Evolutionary conservation across 208 protist species (phyloP).

Genomic region (Leishmania martiniquensis): DNA sequence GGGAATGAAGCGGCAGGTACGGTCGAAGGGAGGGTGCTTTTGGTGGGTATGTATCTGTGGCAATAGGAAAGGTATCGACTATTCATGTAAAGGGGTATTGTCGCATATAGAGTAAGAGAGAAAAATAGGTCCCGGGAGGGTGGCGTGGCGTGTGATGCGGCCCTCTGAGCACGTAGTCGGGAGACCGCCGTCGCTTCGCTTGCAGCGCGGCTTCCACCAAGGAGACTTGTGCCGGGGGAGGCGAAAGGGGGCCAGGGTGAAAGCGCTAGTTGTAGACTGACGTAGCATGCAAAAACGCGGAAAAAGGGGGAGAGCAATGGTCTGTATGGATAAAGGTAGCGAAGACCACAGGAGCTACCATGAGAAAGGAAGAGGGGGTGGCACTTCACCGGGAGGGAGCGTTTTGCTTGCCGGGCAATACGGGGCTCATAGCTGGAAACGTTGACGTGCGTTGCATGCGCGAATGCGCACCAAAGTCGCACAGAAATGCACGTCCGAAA

Average conservation of each 20-base stretch:
- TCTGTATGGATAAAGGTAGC: background rate
- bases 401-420: too few relatives aligned
- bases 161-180: background rate
- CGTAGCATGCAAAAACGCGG: background rate
- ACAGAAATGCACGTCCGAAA: background rate
- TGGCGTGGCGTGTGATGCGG: background rate
- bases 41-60: background rate
- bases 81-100: background rate
- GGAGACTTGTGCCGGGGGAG: background rate
- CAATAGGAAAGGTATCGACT: too few relatives aligned
- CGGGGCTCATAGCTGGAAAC: background rate
- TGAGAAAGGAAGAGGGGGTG: background rate
- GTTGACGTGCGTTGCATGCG: background rate
- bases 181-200: background rate
- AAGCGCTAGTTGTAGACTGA: background rate
- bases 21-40: too few relatives aligned
- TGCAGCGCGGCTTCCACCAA: background rate
- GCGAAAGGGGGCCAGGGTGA: background rate
- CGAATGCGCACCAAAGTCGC: too few relatives aligned
- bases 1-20: too few relatives aligned
- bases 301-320: background rate
- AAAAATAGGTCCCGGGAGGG: background rate
- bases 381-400: background rate
- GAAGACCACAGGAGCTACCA: background rate
- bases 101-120: background rate